Evolutionary conservation across 805 yeast genomes (phyloP).

Genomic region (Ogataea henricii): DNA sequence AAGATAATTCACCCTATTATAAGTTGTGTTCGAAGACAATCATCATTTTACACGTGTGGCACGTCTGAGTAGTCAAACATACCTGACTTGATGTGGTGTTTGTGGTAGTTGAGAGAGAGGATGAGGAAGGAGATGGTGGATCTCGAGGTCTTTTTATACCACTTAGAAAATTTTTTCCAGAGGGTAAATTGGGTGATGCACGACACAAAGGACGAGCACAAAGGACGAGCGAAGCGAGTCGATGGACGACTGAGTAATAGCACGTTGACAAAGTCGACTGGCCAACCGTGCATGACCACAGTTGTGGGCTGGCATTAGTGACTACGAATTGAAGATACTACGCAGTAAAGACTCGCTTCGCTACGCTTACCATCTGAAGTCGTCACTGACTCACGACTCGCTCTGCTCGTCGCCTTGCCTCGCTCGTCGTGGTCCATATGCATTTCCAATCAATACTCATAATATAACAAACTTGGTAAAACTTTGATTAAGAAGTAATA

Average conservation of each 20-base stretch:
- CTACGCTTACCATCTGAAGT: too few species aligned
- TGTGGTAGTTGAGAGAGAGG: not conserved
- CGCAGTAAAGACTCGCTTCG: too few species aligned
- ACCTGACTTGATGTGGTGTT: conserved; percentile 1
- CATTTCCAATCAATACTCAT: conserved; percentile 7
- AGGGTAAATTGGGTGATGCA: not conserved
- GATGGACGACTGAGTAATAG: too few species aligned
- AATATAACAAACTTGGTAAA: conserved; percentile 12
- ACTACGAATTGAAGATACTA: too few species aligned
- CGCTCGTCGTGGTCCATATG: too few species aligned
- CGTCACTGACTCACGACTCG: not conserved
- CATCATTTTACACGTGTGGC: conserved; percentile 30
- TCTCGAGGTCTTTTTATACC: conserved; percentile 1
- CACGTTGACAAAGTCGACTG: too few species aligned
- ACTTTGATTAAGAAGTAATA: conserved; percentile 16
- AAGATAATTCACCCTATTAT: conserved; percentile 34
- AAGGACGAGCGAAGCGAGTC: too few species aligned
- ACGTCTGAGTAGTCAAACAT: not conserved
- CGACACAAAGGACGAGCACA: too few species aligned
- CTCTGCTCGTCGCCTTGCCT: too few species aligned
- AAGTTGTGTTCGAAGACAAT: conserved; percentile 37
- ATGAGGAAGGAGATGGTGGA: not conserved
- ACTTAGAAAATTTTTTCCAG: not conserved
- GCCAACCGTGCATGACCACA: too few species aligned
- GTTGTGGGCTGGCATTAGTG: too few species aligned